These are phyloP conservation scores for Ophiostoma novo-ulmi DNA, from an alignment of 2,329 filamentous ascomycete species.

Conservation along the genomic window DNA sequence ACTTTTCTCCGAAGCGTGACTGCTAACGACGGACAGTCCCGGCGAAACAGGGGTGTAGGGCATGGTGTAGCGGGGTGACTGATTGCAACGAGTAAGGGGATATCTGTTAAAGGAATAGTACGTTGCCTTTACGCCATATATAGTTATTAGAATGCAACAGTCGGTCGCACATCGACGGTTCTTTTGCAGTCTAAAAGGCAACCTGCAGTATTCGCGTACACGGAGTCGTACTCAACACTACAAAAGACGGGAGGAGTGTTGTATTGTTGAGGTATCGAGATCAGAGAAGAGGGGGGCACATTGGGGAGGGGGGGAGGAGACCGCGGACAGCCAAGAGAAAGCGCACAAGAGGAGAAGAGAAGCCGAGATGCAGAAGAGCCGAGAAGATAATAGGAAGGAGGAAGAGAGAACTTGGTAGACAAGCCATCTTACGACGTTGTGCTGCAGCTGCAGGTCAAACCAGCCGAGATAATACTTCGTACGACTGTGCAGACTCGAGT, in stretches of 20 bases:
- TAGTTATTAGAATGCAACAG: neutral
- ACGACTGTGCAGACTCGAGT: neutral
- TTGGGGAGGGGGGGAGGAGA: neutral
- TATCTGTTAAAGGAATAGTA: neutral
- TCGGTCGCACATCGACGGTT: neutral
- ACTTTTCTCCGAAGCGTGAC: neutral
- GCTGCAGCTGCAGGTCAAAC: neutral
- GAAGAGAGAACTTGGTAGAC: neutral
- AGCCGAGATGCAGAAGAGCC: neutral
- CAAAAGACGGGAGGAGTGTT: neutral
- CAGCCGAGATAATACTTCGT: neutral
- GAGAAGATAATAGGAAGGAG: neutral
- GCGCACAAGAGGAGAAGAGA: neutral
- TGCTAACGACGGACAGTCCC: neutral
- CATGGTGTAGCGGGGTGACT: neutral
- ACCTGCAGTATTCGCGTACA: neutral
- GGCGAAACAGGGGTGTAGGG: constrained; percentile 6
- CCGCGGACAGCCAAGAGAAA: neutral
- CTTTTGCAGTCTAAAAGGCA: neutral
- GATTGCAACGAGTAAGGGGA: neutral
- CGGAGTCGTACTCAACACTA: neutral
- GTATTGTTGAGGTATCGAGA: neutral
- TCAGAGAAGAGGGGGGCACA: neutral
- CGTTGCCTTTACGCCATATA: neutral
- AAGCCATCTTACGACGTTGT: neutral